phyloP scores from a whole-genome alignment of 2,329 filamentous ascomycete genomes.

The Hypoxylon rubiginosum region DNA sequence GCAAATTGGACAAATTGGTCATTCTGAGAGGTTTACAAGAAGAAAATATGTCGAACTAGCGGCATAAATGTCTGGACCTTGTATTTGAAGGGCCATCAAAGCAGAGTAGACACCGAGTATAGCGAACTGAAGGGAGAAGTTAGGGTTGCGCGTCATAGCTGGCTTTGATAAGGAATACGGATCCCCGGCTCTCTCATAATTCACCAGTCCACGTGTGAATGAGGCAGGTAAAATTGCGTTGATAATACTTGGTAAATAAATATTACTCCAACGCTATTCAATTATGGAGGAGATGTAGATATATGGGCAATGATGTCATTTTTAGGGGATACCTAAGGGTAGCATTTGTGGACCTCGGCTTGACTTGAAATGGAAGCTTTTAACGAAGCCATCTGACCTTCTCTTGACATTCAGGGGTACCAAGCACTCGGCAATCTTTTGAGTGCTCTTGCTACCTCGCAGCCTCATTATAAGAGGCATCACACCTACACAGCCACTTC shows the following conservation, averaged over 20 bases:
- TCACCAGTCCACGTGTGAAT: conserved; percentile 3
- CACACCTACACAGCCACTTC: not conserved
- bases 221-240: not conserved
- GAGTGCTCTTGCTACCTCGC: not conserved
- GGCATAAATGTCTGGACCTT: not conserved
- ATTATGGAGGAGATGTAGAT: not conserved
- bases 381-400: not conserved
- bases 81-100: not conserved
- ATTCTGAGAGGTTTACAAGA: conserved; percentile 14
- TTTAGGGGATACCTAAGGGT: not conserved
- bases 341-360: not conserved
- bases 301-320: not conserved
- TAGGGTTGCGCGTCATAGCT: conserved; percentile 1
- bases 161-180: conserved; percentile 6
- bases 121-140: not conserved
- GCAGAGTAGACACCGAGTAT: not conserved
- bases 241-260: not conserved
- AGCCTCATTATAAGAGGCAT: not conserved
- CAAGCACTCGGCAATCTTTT: not conserved
- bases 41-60: not conserved
- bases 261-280: not conserved
- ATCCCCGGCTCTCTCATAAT: conserved; percentile 6
- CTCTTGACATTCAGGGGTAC: not conserved
- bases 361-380: not conserved
- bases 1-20: conserved; percentile 29